Evolutionary conservation across 2,329 filamentous ascomycete genomes (phyloP).

Genomic region (Stachybotrys chartarum): DNA sequence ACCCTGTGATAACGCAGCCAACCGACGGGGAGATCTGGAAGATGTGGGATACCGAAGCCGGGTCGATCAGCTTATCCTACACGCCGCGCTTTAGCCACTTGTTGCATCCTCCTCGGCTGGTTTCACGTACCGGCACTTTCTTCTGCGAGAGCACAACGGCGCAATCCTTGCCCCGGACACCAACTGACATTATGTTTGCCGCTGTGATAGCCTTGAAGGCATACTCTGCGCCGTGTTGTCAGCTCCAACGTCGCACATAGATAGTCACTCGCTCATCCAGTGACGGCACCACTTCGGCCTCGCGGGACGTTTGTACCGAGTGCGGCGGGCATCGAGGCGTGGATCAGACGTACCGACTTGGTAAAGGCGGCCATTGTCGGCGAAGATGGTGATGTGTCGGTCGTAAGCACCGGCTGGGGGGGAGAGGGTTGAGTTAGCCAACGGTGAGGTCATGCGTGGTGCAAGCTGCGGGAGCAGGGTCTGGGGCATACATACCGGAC

Average conservation of each 20-base stretch:
- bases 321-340: background rate
- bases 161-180: slow-evolving; percentile 92
- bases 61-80: slow-evolving; percentile 98
- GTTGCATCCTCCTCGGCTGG: slow-evolving; percentile 1
- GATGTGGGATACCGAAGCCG: slow-evolving; percentile 92
- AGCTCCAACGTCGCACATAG: background rate
- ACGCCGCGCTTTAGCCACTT: slow-evolving; percentile 12
- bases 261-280: slow-evolving; percentile 2
- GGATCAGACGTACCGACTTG: slow-evolving; percentile 79
- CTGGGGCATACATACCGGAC: slow-evolving; percentile 37
- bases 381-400: slow-evolving; percentile 99
- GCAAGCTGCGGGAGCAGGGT: slow-evolving; percentile 8
- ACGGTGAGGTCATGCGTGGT: slow-evolving; percentile 5
- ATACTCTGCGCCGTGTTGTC: slow-evolving; percentile 65
- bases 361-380: slow-evolving; percentile 94
- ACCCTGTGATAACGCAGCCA: slow-evolving; percentile 97
- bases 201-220: slow-evolving; percentile 99
- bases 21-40: slow-evolving; percentile 95
- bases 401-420: slow-evolving; percentile 70
- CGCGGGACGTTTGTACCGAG: slow-evolving; percentile 1
- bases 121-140: slow-evolving; percentile 83
- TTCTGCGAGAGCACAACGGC: slow-evolving; percentile 97
- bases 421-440: slow-evolving; percentile 18
- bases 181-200: slow-evolving; percentile 97
- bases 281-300: background rate